Evolutionary conservation across 257 asterid genomes (phyloP).

Genomic region (Plantago elongata): DNA sequence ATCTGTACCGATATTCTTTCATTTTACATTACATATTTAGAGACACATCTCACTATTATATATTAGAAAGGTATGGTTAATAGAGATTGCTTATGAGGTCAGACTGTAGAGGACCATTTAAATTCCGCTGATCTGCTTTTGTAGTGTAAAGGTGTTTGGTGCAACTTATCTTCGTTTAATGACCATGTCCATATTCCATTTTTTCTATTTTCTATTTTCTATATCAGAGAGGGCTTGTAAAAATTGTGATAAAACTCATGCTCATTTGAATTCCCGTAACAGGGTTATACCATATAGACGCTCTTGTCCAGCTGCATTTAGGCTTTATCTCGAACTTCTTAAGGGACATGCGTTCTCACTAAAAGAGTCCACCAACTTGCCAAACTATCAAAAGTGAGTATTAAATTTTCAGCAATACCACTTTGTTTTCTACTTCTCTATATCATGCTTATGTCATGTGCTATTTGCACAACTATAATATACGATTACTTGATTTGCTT

Average conservation of each 20-base stretch:
- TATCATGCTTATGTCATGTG: not conserved
- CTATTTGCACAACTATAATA: conserved; percentile 1
- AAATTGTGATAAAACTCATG: not conserved
- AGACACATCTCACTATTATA: too few relatives aligned
- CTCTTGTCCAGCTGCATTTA: conserved; percentile 76
- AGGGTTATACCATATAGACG: conserved; percentile 79
- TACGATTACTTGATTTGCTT: not conserved
- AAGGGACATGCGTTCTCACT: conserved; percentile 60
- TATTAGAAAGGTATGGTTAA: too few relatives aligned
- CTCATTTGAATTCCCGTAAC: conserved; percentile 18
- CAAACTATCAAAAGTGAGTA: conserved; percentile 71
- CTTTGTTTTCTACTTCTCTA: not conserved
- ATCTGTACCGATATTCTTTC: too few relatives aligned
- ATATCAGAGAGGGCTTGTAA: not conserved
- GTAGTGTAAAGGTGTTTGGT: too few relatives aligned
- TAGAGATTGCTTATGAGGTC: too few relatives aligned
- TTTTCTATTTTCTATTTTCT: not conserved
- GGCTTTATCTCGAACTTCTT: conserved; percentile 87
- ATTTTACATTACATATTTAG: too few relatives aligned
- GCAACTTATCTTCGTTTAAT: too few relatives aligned
- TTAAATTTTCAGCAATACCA: too few relatives aligned
- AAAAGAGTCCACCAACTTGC: conserved; percentile 47
- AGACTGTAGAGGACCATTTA: too few relatives aligned
- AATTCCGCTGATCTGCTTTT: too few relatives aligned
- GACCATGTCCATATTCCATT: too few relatives aligned